A percentile compares a stretch with the other conserved stretches of the same genome.
Conservation (phyloP, 768 basidiomycete species). For the Amanita phalloides region DNA sequence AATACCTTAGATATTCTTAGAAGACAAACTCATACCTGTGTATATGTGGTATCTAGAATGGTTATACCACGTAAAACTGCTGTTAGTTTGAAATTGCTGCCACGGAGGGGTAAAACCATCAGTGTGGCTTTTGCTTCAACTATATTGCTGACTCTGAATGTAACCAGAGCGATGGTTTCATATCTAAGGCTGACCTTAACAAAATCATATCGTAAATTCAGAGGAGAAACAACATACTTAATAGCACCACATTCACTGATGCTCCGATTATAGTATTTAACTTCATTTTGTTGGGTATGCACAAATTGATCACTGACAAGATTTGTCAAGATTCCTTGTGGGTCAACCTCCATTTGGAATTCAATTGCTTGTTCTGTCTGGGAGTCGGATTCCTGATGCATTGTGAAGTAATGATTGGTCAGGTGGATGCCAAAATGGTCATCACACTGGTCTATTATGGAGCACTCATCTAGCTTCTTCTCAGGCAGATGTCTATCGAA, state of each 20-base stretch:
- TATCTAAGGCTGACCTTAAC: background rate
- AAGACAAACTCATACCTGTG: conserved; percentile 2
- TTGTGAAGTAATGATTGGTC: conserved; percentile 9
- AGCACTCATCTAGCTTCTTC: background rate
- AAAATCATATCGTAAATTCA: background rate
- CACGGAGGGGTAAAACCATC: conserved; percentile 8
- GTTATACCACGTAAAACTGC: conserved; percentile 8
- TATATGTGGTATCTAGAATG: conserved; percentile 6
- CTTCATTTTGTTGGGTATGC: conserved; percentile 10
- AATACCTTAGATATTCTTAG: background rate
- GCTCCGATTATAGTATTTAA: conserved; percentile 4
- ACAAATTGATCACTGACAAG: conserved; percentile 1
- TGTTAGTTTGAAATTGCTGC: conserved; percentile 7
- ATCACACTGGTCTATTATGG: background rate
- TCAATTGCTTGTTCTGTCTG: background rate
- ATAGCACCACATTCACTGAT: background rate
- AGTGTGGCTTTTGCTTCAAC: conserved; percentile 7
- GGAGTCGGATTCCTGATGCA: background rate
- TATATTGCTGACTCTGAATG: conserved; percentile 9
- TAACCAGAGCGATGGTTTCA: conserved; percentile 1
- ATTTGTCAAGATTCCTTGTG: conserved; percentile 4
- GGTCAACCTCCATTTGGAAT: conserved; percentile 7
- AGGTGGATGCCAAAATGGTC: conserved; percentile 1
- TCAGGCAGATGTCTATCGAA: background rate
- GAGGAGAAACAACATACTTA: background rate